Evolutionary conservation across 2,329 filamentous ascomycete genomes (phyloP).

Genomic region (Aureobasidium sp.): DNA sequence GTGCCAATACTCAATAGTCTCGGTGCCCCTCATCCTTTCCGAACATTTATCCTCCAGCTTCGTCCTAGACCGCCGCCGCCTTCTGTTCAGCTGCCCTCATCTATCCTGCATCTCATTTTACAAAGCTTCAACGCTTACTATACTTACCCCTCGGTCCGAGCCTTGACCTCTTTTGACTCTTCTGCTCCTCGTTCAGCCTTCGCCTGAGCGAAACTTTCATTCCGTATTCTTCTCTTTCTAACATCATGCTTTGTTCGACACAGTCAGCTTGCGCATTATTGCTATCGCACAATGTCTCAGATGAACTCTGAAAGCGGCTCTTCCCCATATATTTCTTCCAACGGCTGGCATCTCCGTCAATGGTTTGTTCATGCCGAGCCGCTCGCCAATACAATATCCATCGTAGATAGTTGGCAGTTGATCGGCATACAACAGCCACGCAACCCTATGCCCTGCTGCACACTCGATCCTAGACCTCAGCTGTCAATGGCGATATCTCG

Average conservation of each 20-base stretch:
- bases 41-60: too few relatives aligned
- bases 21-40: too few relatives aligned
- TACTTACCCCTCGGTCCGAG: neutral
- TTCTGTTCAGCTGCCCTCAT: neutral
- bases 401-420: neutral
- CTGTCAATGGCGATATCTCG: neutral
- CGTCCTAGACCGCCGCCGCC: too few relatives aligned
- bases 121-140: constrained; percentile 1
- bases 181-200: neutral
- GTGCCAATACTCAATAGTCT: neutral
- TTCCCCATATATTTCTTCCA: neutral
- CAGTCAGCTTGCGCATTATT: neutral
- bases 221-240: neutral
- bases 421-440: neutral
- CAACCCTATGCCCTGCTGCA: too few relatives aligned
- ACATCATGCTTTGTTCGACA: neutral
- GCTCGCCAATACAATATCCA: neutral
- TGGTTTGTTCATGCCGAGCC: neutral
- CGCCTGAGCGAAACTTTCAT: neutral
- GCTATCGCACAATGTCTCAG: neutral
- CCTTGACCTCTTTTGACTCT: neutral
- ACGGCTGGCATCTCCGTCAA: neutral
- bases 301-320: neutral
- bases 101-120: constrained; percentile 3
- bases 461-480: too few relatives aligned